Evolutionary conservation across 2,329 filamentous ascomycete species (phyloP).

Genomic region (Exserohilum rostratum): DNA sequence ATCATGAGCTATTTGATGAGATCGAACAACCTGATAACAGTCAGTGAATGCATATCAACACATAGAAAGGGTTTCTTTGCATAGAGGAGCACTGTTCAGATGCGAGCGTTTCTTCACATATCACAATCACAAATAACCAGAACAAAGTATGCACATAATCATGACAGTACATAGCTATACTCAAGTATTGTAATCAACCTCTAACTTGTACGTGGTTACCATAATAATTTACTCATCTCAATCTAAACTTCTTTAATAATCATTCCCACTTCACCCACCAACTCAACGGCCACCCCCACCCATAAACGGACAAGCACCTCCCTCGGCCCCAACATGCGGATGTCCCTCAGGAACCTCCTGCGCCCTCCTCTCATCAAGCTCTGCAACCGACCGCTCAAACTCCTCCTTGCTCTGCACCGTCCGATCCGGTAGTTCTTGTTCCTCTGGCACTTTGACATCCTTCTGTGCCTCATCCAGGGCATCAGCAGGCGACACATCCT

Average conservation of each 20-base stretch:
- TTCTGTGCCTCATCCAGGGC: conserved; percentile 32
- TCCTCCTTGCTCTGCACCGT: conserved; percentile 19
- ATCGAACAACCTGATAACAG: too few relatives aligned
- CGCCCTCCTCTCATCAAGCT: conserved; percentile 14
- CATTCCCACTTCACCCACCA: not conserved
- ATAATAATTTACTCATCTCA: not conserved
- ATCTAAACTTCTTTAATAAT: not conserved
- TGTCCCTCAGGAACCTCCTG: conserved; percentile 15
- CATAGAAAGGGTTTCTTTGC: too few relatives aligned
- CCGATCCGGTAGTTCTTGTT: conserved; percentile 21
- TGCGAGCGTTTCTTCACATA: too few relatives aligned
- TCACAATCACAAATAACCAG: too few relatives aligned
- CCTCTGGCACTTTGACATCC: conserved; percentile 15
- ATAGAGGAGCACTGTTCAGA: too few relatives aligned
- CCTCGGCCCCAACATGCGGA: conserved; percentile 8
- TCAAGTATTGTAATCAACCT: too few relatives aligned
- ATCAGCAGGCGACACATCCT: conserved; percentile 39
- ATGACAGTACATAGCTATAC: too few relatives aligned
- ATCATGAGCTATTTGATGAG: too few relatives aligned
- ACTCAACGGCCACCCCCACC: not conserved
- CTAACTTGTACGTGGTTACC: too few relatives aligned
- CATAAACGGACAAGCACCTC: conserved; percentile 19
- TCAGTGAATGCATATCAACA: too few relatives aligned
- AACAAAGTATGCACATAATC: too few relatives aligned
- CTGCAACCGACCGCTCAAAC: conserved; percentile 12